Evolutionary conservation across 2,329 filamentous ascomycete species (phyloP), one percentile per base, ranked within the genome.

Genomic region (Aspergillus jensenii): DNA sequence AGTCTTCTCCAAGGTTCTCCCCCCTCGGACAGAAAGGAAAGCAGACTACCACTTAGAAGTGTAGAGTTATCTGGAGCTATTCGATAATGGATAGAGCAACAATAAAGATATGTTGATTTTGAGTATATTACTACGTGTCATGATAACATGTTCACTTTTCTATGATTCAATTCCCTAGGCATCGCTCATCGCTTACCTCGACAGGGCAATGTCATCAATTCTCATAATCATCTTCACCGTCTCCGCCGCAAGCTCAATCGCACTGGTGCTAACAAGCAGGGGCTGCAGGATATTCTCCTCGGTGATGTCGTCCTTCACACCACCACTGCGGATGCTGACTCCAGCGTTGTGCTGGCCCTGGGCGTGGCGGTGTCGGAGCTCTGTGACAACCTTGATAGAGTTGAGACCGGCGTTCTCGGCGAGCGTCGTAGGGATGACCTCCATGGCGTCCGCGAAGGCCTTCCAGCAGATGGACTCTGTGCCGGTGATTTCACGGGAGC

Each of bases 391-490:
- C 81, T 96, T 96, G 84, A 99, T 99, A 75, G 90, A 93, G 83
- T 99, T 99, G 63, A 99, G 82, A 50, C 95, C 95, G 0, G 95
- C 95, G 69, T 99, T 99, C 80, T 99, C 95, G 0, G 95, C 96
- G 66, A 99, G 82, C 1, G 95, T 99, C 35, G 93, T 97, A 14
- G 96, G 95, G 55, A 99, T 90, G 43, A 99, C 91, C 79, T 99
- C 95, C 81, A 99, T 89, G 7, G 95, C 95, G 64, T 99, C 93
- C 2, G 96, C 95, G 72, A 99, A 99, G 0, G 93, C 93, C 81
- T 97, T 98, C 91, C 91, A 99, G 85, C 95, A 99, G 72, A 98
- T 97, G 40, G 92, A 87, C 76, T 99, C 95, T 5, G 95, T 97
- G 60, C 96, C 96, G 0, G 88, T 88, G 60, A 97, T 82, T 68